These are phyloP conservation scores for Ettlia oleoabundans DNA, from an alignment of 139 green algal genomes.

Conservation along the genomic window DNA sequence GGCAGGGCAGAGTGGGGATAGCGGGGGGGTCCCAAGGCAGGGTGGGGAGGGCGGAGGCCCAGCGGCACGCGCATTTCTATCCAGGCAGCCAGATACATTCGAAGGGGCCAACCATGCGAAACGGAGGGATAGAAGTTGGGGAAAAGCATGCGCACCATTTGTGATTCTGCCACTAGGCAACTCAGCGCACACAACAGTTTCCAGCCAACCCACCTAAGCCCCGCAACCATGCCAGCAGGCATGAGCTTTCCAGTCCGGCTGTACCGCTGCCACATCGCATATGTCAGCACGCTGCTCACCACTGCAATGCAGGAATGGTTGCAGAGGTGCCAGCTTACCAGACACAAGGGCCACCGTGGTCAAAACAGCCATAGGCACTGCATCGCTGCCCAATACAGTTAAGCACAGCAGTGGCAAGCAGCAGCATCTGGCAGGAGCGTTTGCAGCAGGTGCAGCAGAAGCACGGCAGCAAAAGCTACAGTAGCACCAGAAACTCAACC, in stretches of 20 bases:
- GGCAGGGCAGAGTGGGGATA: no score
- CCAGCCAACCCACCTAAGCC: slow-evolving; percentile 1
- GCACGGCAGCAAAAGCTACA: background rate
- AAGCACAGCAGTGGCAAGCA: no score
- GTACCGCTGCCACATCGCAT: slow-evolving; percentile 33
- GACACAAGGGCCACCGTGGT: background rate
- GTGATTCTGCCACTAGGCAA: no score
- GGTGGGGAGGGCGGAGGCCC: background rate
- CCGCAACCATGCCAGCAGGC: slow-evolving; percentile 23
- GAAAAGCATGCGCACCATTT: no score
- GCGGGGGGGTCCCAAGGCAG: background rate
- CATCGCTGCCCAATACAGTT: no score
- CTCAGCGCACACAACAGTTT: background rate
- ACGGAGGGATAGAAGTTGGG: no score
- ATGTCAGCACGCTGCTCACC: slow-evolving; percentile 15
- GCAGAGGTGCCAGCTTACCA: background rate
- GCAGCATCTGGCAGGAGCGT: no score
- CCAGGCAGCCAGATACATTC: no score
- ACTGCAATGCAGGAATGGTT: slow-evolving; percentile 3
- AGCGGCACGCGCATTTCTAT: no score
- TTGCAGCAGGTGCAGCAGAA: background rate
- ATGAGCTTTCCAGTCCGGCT: slow-evolving; percentile 24
- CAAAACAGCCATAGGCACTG: background rate
- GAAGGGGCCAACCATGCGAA: no score
- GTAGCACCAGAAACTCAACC: background rate